Percentiles rank a stretch among this genome's conserved stretches.
Conservation (phyloP, 2,329 filamentous ascomycete genomes). For the Pseudogymnoascus sp. region DNA sequence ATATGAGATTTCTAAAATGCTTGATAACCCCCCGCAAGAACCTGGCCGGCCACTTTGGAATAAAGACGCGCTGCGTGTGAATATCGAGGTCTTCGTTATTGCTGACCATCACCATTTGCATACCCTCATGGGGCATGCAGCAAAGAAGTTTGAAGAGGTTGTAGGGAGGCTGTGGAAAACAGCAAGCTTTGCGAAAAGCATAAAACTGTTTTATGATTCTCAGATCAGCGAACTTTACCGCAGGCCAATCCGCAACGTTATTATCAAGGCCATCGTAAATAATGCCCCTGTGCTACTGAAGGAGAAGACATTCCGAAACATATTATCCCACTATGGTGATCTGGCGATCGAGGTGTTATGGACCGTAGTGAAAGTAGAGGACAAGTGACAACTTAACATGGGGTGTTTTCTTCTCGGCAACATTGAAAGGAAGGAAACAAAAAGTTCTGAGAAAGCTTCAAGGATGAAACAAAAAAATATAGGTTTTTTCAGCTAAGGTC, state of each 20-base stretch:
- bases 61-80: background rate
- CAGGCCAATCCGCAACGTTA: background rate
- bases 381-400: background rate
- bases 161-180: background rate
- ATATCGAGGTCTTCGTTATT: background rate
- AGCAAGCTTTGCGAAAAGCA: background rate
- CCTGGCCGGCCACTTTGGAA: background rate
- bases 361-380: background rate
- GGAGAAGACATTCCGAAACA: background rate
- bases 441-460: no score
- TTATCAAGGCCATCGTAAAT: background rate
- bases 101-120: background rate
- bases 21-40: background rate
- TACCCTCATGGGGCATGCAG: background rate
- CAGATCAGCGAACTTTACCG: background rate
- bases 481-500: no score
- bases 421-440: background rate
- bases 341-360: background rate
- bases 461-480: no score
- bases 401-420: background rate
- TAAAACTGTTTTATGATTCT: background rate
- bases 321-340: background rate
- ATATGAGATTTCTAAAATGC: no score
- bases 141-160: background rate
- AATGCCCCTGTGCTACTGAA: background rate